Evolutionary conservation across 2,329 filamentous ascomycete species (phyloP), one percentile per base, ranked within the genome.

Genomic region (Xylaria hypoxylon): DNA sequence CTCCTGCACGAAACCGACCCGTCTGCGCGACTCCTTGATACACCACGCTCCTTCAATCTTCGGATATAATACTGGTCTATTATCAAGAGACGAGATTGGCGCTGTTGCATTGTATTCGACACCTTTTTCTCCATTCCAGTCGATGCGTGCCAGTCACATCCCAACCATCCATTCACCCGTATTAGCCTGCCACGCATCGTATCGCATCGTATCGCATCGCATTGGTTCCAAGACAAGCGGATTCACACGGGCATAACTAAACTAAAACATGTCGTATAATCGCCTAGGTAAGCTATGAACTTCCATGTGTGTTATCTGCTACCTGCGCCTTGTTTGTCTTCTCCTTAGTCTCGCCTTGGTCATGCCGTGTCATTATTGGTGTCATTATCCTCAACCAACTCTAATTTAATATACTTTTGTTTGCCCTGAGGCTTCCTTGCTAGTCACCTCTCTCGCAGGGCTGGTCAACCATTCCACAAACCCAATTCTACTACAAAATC

Each of bases 241-340:
- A 50, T 68, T 48, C 59, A 68, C 44, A 50, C 62, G 24, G 58
- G 28, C 62, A 65, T 70, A 71, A 65, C 11, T 38, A 38, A 67
- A 57, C 33, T 67, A 68, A 65, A 80, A 78, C 80, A 92, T 92
- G 89, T 87, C 89, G 77, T 93, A 93, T 83, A 91, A 92, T 83
- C 88, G 89, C 74, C 80, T 92, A 84, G 88, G 90, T 88, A 85
- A 62, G 44, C 71, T 72, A 68, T 69, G 70, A 64, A 64, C 68
- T 57, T 65, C 59, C 2, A 38, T 31, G 45, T 47, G 6, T 50
- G 69, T 40, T 40, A 59, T 44, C 58, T 67, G 65, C 64, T 65
- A 59, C 62, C 65, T 68, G 67, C 65, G 70, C 57, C 65, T 65
- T 59, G 55, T 56, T 56, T 48, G 40, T 62, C 55, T 59, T 19